These are phyloP conservation scores for Vigna trinervia DNA, from an alignment of 306 rosid genomes.

Conservation along the genomic window DNA sequence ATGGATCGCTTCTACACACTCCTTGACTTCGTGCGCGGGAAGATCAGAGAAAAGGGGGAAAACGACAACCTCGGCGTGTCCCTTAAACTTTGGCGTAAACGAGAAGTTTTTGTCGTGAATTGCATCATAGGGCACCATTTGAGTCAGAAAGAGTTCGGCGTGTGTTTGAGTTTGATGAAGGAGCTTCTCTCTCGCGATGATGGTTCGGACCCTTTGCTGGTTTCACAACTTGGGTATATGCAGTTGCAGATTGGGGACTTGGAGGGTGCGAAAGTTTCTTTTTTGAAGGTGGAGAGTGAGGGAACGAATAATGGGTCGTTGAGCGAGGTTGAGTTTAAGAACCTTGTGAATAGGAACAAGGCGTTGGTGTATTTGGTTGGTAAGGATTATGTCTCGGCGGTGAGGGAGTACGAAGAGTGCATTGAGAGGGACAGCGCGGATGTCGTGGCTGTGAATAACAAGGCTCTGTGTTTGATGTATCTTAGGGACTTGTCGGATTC, in stretches of 20 bases:
- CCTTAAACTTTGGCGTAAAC: constrained; percentile 57
- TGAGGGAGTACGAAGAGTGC: constrained; percentile 89
- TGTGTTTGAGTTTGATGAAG: constrained; percentile 65
- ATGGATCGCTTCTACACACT: constrained; percentile 72
- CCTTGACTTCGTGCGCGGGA: constrained; percentile 68
- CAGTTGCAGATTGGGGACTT: constrained; percentile 88
- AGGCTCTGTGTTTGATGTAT: constrained; percentile 94
- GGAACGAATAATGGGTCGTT: constrained; percentile 52
- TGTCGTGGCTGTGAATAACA: constrained; percentile 77
- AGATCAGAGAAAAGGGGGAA: constrained; percentile 45
- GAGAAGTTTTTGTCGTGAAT: constrained; percentile 78
- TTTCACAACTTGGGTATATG: constrained; percentile 82
- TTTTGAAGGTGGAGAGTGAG: constrained; percentile 63
- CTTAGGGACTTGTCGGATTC: constrained; percentile 92
- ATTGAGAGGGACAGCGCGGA: constrained; percentile 80
- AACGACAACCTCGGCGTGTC: constrained; percentile 43
- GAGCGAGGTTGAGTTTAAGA: constrained; percentile 63
- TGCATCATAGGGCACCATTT: constrained; percentile 78
- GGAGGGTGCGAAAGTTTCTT: constrained; percentile 79
- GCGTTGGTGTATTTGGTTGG: constrained; percentile 85
- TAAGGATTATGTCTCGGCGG: constrained; percentile 92
- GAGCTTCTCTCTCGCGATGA: constrained; percentile 55
- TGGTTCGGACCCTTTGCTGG: constrained; percentile 58
- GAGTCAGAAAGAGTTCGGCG: constrained; percentile 67
- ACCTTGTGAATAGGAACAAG: constrained; percentile 77